Evolutionary conservation across 164 flowering plant species (phyloP), one percentile per base, ranked within the genome.

Genomic region (Piper longum): DNA sequence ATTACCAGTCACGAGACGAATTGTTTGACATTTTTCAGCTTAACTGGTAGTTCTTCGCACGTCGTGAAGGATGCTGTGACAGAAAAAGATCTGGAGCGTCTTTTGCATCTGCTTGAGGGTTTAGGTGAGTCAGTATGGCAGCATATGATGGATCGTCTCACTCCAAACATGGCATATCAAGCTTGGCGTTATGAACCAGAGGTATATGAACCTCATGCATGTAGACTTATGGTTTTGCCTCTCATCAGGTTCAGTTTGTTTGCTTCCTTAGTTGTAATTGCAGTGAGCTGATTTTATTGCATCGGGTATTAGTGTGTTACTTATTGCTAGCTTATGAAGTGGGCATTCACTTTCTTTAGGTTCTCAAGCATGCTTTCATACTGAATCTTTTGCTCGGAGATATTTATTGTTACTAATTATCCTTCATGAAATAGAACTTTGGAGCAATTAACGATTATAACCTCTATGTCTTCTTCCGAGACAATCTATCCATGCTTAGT

Each of bases 111-210:
- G 70, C 75, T 87, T 43, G 92, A 82, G 62, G 82, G 79, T 52
- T 78, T 66, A 64, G 89, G 81, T 52, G 91, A 82, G 57, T 63
- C 70, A 64, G 67, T 80, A 41, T 93, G 99, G 97, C 97, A 93
- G 73, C 72, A 68, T 74, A 61, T 90, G 92, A 88, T 90, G 96
- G 96, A 87, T 48, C 85, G 84, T 59, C 74, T 88, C 69, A 90
- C 88, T 42, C 75, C 95, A 16, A 90, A 78, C 76, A 79, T 93
- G 85, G 54, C 80, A 67, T 93, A 82, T 72, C 87, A 87, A 78
- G 99, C 97, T 59, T 90, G 99, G 97, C 88, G 89, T 54, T 84
- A 83, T 76, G 97, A 90, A 54, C 87, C 93, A 56, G 84, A 83
- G 96, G 99, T 90, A 79, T 57, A 64, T 73, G 14, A 3, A 9